These are phyloP conservation scores for Neoboletus subvelutipes DNA, from an alignment of 768 basidiomycete species.

Conservation along the genomic window DNA sequence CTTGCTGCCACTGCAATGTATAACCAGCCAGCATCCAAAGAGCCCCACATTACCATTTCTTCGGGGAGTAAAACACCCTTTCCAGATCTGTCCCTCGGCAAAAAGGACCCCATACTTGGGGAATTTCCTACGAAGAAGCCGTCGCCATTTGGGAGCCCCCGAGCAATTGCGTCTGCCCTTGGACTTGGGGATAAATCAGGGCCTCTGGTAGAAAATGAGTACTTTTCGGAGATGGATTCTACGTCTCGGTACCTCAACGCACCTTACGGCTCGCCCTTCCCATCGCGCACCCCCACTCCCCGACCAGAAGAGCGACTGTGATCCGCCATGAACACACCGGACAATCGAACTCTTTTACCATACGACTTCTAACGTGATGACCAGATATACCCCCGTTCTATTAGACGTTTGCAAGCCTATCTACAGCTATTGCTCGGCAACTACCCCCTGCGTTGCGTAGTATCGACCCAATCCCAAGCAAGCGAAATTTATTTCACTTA, in stretches of 20 bases:
- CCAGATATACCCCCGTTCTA: slow-evolving; percentile 34
- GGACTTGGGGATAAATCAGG: slow-evolving; percentile 36
- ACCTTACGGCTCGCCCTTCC: slow-evolving; percentile 50
- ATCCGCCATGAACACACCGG: slow-evolving; percentile 14
- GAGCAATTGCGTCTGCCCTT: slow-evolving; percentile 50
- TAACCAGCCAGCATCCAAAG: slow-evolving; percentile 63
- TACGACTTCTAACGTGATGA: slow-evolving; percentile 37
- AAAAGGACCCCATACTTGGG: slow-evolving; percentile 59
- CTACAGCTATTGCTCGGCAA: slow-evolving; percentile 35
- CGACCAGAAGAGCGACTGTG: slow-evolving; percentile 34
- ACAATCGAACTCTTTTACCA: slow-evolving; percentile 26
- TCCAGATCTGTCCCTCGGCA: slow-evolving; percentile 45
- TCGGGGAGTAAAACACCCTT: slow-evolving; percentile 37
- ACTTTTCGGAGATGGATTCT: slow-evolving; percentile 41
- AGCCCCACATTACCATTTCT: slow-evolving; percentile 34
- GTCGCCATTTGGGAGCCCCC: slow-evolving; percentile 50
- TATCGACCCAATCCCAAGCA: slow-evolving; percentile 24
- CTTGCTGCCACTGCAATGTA: slow-evolving; percentile 92
- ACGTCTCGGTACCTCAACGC: slow-evolving; percentile 48
- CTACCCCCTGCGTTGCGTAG: slow-evolving; percentile 22
- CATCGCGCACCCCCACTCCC: slow-evolving; percentile 49
- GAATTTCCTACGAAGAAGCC: slow-evolving; percentile 50
- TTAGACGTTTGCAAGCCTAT: slow-evolving; percentile 34
- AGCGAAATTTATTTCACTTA: slow-evolving; percentile 37
- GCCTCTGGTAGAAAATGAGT: slow-evolving; percentile 27